Conservation (phyloP, 176 grass and related monocot species). For the Eragrostis curvula region DNA sequence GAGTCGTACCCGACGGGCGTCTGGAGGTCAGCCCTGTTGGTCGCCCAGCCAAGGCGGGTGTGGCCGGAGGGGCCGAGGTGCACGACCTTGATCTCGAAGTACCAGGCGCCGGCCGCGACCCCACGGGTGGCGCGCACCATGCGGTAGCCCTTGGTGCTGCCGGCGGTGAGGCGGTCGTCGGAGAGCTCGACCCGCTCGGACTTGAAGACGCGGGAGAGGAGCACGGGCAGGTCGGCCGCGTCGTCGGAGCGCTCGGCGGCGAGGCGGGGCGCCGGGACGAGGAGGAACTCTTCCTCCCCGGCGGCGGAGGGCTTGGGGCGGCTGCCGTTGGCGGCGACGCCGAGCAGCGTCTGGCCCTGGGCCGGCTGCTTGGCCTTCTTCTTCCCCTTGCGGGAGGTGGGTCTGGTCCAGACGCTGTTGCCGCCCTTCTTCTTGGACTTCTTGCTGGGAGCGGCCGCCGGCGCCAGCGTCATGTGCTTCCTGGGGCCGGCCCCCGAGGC, state of each 20-base stretch:
- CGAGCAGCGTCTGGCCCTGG: background rate
- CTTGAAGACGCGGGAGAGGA: slow-evolving; percentile 84
- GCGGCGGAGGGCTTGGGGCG: slow-evolving; percentile 15
- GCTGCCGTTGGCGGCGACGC: slow-evolving; percentile 22
- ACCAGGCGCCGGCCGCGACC: slow-evolving; percentile 73
- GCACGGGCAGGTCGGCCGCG: slow-evolving; percentile 57
- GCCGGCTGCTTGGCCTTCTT: slow-evolving; percentile 64
- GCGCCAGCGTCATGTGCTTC: slow-evolving; percentile 50
- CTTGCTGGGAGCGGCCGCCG: slow-evolving; percentile 50
- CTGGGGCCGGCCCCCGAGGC: slow-evolving; percentile 1
- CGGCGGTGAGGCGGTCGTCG: slow-evolving; percentile 73
- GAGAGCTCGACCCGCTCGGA: slow-evolving; percentile 78
- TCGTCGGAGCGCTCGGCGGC: slow-evolving; percentile 69
- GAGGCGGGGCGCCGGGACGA: slow-evolving; percentile 72
- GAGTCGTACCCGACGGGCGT: slow-evolving; percentile 79
- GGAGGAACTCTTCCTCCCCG: slow-evolving; percentile 67
- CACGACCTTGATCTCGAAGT: slow-evolving; percentile 76
- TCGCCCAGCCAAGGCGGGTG: slow-evolving; percentile 87
- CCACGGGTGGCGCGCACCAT: slow-evolving; percentile 92
- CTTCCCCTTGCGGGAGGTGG: slow-evolving; percentile 82
- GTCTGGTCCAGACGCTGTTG: slow-evolving; percentile 80
- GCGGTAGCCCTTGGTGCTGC: slow-evolving; percentile 87
- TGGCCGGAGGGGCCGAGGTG: slow-evolving; percentile 65
- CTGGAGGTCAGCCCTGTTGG: slow-evolving; percentile 85
- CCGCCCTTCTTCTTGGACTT: slow-evolving; percentile 87